Evolutionary conservation across 331 rosid genomes (phyloP), one percentile per base, ranked within the genome.

Genomic region (Phaseolus coccineus): DNA sequence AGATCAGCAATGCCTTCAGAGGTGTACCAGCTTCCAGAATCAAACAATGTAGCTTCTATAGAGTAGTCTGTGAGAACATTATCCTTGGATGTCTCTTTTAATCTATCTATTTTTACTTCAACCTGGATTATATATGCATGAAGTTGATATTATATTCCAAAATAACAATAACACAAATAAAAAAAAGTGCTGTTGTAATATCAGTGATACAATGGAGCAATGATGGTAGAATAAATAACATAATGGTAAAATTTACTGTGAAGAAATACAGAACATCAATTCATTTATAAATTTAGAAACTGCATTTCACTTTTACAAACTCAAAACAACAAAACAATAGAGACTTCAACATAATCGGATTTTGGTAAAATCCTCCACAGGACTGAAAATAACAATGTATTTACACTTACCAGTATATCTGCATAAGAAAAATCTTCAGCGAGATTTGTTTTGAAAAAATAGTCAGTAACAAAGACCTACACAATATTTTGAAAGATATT

Each of bases 21-120:
- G 52, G 83, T 70, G 69, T 85, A 55, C 97, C 97, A 92, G 82
- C 77, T 82, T 37, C 84, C 88, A 63, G 86, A 84, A 81, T 95
- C 97, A 71, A 72, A 95, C 27, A 95, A 78, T 50, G 83, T 83
- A 73, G 94, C 97, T 84, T 95, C 98, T 72, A 90, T 83, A 25
- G 79, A 85, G 78, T 79, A 91, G 88, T 86, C 82, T 40, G 84
- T 31, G 79, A 86, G 96, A 86, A 91, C 50, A 67, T 33, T 83
- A 44, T 87, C 93, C 81, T 90, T 90, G 12, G 88, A 86, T 63
- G 87, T 82, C 59, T 87, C 98, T 57, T 19, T 56, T 46, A 94
- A 89, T 81, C 87, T 89, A 80, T 95, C 99, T 81, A 93, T 85
- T 83, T 83, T 93, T 44, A 91, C 98, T 81, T 95, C 97, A 81